Evolutionary conservation across 1,139 yeast genomes (phyloP).

Genomic region (Blastobotrys buckinghamii): DNA sequence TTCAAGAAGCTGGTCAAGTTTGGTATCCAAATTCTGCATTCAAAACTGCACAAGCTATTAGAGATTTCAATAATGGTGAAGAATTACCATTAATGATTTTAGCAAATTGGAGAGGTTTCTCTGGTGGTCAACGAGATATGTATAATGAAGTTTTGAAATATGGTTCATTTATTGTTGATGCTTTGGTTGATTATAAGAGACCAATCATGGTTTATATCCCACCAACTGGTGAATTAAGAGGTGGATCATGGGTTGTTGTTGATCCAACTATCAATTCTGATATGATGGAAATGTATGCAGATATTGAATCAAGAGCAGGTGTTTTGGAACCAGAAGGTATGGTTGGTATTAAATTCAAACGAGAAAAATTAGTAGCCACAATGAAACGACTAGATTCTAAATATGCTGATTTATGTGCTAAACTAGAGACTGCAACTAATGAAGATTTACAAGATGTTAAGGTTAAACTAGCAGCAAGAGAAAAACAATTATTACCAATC

Average conservation of each 20-base stretch:
- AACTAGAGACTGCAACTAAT: constrained; percentile 42
- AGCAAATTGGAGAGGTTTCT: constrained; percentile 99
- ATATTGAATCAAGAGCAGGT: constrained; percentile 95
- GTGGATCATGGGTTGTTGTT: constrained; percentile 99
- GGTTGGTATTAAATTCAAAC: constrained; percentile 96
- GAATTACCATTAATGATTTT: constrained; percentile 93
- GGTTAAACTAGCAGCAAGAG: constrained; percentile 68
- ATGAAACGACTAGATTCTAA: constrained; percentile 83
- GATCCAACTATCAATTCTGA: constrained; percentile 96
- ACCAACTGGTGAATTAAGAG: constrained; percentile 96
- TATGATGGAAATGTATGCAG: constrained; percentile 99
- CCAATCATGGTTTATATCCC: constrained; percentile 96
- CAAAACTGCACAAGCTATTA: constrained; percentile 97
- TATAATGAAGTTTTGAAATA: constrained; percentile 95
- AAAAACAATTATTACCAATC: constrained; percentile 72
- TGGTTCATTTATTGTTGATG: constrained; percentile 95
- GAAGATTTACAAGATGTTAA: constrained; percentile 65
- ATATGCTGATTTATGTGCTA: constrained; percentile 63
- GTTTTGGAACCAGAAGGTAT: constrained; percentile 98
- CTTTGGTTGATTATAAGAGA: constrained; percentile 91
- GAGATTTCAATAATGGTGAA: constrained; percentile 96
- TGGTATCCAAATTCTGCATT: constrained; percentile 99
- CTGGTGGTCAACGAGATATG: constrained; percentile 99
- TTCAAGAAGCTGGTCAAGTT: constrained; percentile 98
- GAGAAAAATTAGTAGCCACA: constrained; percentile 80